phyloP scores from a whole-genome alignment of 2,329 filamentous ascomycete genomes.

The Dactylellina leptospora region DNA sequence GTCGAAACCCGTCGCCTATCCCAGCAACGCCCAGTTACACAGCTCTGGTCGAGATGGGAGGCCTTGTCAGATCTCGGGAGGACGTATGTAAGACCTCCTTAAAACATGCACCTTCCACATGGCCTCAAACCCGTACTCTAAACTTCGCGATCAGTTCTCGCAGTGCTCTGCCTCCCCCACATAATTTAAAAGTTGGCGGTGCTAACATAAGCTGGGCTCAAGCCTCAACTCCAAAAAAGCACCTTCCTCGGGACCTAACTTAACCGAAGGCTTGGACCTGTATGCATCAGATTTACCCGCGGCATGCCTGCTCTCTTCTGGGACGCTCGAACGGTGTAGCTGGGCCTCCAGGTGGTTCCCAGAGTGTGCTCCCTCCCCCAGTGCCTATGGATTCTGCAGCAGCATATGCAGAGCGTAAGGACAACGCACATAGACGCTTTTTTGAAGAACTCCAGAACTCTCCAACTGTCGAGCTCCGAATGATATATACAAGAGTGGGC shows the following conservation, averaged over 20 bases:
- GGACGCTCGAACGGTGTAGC: not conserved
- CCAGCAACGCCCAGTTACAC: slow-evolving; percentile 32
- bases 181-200: slow-evolving; percentile 51
- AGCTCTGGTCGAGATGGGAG: slow-evolving; percentile 35
- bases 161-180: slow-evolving; percentile 51
- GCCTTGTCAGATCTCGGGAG: slow-evolving; percentile 52
- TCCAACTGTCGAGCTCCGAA: slow-evolving; percentile 43
- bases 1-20: slow-evolving; percentile 13
- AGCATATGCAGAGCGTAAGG: not conserved
- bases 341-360: too few relatives aligned
- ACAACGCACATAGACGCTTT: slow-evolving; percentile 34
- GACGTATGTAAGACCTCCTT: slow-evolving; percentile 53
- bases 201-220: slow-evolving; percentile 49
- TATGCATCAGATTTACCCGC: slow-evolving; percentile 47
- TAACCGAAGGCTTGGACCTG: slow-evolving; percentile 51
- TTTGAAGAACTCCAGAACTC: slow-evolving; percentile 53
- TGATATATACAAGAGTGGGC: not conserved
- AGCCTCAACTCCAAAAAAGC: slow-evolving; percentile 44
- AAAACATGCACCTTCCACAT: slow-evolving; percentile 54
- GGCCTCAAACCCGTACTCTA: slow-evolving; percentile 43
- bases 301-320: slow-evolving; percentile 10
- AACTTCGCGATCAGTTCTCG: not conserved
- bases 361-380: not conserved
- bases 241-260: slow-evolving; percentile 38
- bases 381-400: slow-evolving; percentile 13